Conservation (phyloP, 2,329 filamentous ascomycete genomes). For the Colletotrichum caudatum region DNA sequence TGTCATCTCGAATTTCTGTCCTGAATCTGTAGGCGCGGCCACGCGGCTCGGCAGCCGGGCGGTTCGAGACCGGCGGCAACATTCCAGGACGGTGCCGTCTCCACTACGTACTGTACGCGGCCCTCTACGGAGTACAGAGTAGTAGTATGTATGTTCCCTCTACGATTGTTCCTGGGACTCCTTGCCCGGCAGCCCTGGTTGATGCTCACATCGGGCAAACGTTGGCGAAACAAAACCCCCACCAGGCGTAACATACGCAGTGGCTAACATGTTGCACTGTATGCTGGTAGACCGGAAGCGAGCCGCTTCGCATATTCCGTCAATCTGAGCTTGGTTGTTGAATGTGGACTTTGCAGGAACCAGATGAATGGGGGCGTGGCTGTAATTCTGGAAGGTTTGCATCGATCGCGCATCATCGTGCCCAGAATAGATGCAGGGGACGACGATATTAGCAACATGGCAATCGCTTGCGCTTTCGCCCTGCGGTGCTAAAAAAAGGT, state of each 20-base stretch:
- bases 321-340: not conserved
- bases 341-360: not conserved
- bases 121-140: not conserved
- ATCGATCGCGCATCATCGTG: constrained; percentile 20
- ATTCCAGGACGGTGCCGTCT: not conserved
- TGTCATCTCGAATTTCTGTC: constrained; percentile 11
- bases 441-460: constrained; percentile 8
- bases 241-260: not conserved
- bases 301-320: not conserved
- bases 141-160: not conserved
- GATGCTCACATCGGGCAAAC: constrained; percentile 3
- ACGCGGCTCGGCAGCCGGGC: not conserved
- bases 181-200: not conserved
- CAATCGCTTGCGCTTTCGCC: constrained; percentile 6
- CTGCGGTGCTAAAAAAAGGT: not conserved
- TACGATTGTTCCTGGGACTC: not conserved
- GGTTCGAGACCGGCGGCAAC: constrained; percentile 1
- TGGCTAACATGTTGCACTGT: too few species aligned
- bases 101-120: not conserved
- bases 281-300: not conserved
- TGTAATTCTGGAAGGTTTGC: constrained; percentile 9
- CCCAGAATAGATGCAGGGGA: constrained; percentile 36
- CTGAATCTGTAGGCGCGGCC: constrained; percentile 1
- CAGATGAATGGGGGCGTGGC: constrained; percentile 13
- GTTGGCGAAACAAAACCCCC: constrained; percentile 7